Base-by-base conservation (phyloP, 1,284 basidiomycete species). In the Pseudozyma pruni region DNA sequence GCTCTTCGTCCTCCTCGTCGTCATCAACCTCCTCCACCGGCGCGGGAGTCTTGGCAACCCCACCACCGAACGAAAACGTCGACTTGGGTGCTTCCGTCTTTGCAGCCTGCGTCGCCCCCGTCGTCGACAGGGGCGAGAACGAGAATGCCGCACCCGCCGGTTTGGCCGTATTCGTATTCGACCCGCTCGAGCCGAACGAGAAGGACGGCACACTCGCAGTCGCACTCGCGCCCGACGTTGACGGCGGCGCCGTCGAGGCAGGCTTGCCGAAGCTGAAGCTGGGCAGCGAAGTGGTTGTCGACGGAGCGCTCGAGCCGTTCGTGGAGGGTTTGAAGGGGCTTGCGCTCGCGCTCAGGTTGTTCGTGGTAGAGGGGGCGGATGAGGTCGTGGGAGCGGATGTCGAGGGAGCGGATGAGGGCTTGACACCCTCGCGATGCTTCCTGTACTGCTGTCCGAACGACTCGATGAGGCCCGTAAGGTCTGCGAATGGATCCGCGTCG, bases 211-310 rank as follows among this genome's bases (percentile, higher is more conserved):
- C n/a, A 37, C 46, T 50, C 9, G 48, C 16, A 29, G 40, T 11
- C 6, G 53, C 25, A 8, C 27, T 40, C 25, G 52, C 6, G 3
- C 41, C 11, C 11, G 53, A 25, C 10, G 38, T 23, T n/a, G 39
- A 25, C 8, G 57, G n/a, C n/a, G n/a, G n/a, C n/a, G n/a, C n/a
- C 19, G 39, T 11, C 19, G 48, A 19, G 17, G 50, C 54, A 14
- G 60, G 53, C 40, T 63, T 56, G 44, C 63, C 45, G 17, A 67
- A 67, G 45, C 57, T 67, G 47, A 67, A 61, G 10, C 34, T 52
- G 4, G 57, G 57, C 13, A 64, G 43, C 9, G 46, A 6, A 16
- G 51, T 31, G 22, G 57, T 11, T 10, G 44, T 20, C 32, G 57
- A 27, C 11, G 42, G n/a, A 5, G 53, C 25, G 9, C 52, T 40